Evolutionary conservation across 257 asterid species (phyloP), one percentile per base, ranked within the genome.

Genomic region (Fraxinus excelsior): DNA sequence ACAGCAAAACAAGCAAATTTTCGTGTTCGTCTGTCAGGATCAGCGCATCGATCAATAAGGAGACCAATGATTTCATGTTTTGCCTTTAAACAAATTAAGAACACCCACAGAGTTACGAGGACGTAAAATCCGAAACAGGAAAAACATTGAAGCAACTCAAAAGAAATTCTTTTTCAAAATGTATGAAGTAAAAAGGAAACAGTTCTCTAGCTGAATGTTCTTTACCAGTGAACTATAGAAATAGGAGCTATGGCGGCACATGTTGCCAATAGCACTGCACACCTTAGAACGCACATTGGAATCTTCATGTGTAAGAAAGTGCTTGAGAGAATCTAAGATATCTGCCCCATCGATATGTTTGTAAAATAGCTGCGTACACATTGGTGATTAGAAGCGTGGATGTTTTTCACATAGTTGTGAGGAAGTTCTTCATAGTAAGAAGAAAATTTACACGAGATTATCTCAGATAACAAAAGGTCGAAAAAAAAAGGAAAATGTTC

Each of bases 1-100:
- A 96, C 99, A 37, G 98, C 97, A 83, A 96, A 96, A 86, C 98
- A 96, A 78, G 99, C 99, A 79, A 93, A 96, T 81, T 96, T 96
- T 76, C 96, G 86, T 37, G 99, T 93, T 81, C 97, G 87, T 83
- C 84, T 93, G 84, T 96, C 99, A 56, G 97, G 80, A 87, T 96
- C 99, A 80, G 91, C 88, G 72, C 99, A 93, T 76, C 95, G 90
- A 40, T 96, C 99, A 58, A 96, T 87, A 66, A 96, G 90, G 80
- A 85, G 84, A 73, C 88, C 80, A 71, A 90, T 84, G 79, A 96
- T 87, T 40, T 84, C 88, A 77, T 94, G 90, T 62, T 90, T 90
- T 80, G 93, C 97, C 99, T 93, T 70, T 73, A 71, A 62, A 19
- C 32, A 64, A 74, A 76, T 68, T 23, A 12, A 58, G 13, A 71